phyloP scores from a whole-genome alignment of 2,329 filamentous ascomycete species.

The Amphichorda felina region DNA sequence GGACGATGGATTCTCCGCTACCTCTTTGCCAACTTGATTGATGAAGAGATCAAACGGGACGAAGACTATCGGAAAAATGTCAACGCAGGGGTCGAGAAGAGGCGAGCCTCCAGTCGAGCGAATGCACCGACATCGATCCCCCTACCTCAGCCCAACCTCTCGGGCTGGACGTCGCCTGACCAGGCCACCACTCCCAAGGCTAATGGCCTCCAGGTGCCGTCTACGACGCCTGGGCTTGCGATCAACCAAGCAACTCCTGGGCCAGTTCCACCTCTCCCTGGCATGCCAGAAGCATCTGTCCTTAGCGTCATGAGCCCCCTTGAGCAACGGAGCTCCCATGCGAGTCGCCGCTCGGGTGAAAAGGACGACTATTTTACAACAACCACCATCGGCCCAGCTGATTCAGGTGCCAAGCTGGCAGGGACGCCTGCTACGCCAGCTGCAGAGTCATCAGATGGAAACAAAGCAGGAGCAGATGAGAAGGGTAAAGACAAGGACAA shows the following conservation, averaged over 20 bases:
- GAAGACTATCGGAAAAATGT: constrained; percentile 59
- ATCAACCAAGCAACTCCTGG: constrained; percentile 69
- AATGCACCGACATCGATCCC: constrained; percentile 49
- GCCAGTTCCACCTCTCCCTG: constrained; percentile 24
- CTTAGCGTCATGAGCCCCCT: constrained; percentile 28
- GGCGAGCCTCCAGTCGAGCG: constrained; percentile 38
- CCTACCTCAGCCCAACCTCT: constrained; percentile 21
- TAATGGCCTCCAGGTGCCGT: constrained; percentile 47
- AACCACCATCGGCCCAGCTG: constrained; percentile 38
- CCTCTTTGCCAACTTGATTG: constrained; percentile 78
- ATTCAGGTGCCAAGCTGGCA: constrained; percentile 32
- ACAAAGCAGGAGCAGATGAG: constrained; percentile 38
- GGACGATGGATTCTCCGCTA: constrained; percentile 95
- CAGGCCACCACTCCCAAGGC: constrained; percentile 50
- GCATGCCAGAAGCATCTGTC: constrained; percentile 33
- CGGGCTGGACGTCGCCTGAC: constrained; percentile 26
- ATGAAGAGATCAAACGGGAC: constrained; percentile 81
- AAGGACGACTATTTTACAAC: constrained; percentile 66
- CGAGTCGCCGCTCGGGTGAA: constrained; percentile 50
- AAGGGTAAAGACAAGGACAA: constrained; percentile 37
- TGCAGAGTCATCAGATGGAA: constrained; percentile 22
- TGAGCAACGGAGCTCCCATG: constrained; percentile 43
- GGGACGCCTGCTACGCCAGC: constrained; percentile 32
- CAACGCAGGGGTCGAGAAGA: constrained; percentile 49
- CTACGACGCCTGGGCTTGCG: constrained; percentile 62